Conservation (phyloP, 2,329 filamentous ascomycete species). For the Coniochaeta prunicola region DNA sequence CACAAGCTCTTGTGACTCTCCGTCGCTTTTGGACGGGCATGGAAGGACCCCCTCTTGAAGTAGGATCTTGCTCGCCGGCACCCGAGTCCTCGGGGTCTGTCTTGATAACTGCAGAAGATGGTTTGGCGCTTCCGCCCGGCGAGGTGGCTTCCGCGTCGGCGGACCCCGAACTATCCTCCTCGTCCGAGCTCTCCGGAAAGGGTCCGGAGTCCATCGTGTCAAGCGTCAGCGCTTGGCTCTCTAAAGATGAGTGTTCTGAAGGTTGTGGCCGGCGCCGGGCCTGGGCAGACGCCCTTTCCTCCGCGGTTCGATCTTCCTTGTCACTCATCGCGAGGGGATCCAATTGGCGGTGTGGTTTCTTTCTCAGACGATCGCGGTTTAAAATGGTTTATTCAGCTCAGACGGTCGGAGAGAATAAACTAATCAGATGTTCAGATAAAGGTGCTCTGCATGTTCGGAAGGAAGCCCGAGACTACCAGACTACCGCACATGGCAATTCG, state of each 20-base stretch:
- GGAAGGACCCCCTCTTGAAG: conserved; percentile 24
- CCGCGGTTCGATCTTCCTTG: not conserved
- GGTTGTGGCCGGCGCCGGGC: not conserved
- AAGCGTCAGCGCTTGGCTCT: not conserved
- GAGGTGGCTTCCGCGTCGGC: not conserved
- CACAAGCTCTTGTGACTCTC: conserved; percentile 73
- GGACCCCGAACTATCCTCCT: not conserved
- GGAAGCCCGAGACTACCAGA: not conserved
- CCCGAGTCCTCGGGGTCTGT: conserved; percentile 1
- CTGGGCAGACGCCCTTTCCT: not conserved
- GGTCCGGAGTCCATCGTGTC: not conserved
- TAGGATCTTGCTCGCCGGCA: conserved; percentile 2
- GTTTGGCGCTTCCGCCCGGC: not conserved
- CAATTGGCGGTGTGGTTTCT: not conserved
- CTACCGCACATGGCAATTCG: not conserved
- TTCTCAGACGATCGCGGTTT: not conserved
- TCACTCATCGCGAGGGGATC: not conserved
- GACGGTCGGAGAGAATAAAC: too few species aligned
- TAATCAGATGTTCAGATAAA: not conserved
- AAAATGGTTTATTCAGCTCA: too few species aligned
- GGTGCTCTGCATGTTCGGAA: not conserved
- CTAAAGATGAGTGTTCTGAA: not conserved
- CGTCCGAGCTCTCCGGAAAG: not conserved
- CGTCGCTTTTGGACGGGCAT: conserved; percentile 67
- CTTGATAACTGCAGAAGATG: not conserved